These are phyloP conservation scores for Chrysopogon serrulatus DNA, from an alignment of 176 grass and related monocot species.

Conservation along the genomic window DNA sequence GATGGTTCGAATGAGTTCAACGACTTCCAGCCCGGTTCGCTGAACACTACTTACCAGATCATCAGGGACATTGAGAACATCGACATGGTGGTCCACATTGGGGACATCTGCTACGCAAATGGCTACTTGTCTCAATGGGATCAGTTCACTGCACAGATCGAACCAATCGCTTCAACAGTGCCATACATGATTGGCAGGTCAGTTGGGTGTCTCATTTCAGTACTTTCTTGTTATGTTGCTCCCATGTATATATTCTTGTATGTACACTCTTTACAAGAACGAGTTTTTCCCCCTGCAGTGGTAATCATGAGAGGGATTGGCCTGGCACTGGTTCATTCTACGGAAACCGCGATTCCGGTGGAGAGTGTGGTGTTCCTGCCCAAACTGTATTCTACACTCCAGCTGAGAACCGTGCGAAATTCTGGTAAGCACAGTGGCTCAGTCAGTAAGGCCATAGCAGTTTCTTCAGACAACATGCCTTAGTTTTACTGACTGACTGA, in stretches of 20 bases:
- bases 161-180: conserved; percentile 73
- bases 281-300: conserved; percentile 16
- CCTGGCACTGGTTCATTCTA: conserved; percentile 91
- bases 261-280: not conserved
- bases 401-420: conserved; percentile 83
- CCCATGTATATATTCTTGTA: not conserved
- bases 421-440: conserved; percentile 42
- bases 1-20: conserved; percentile 92
- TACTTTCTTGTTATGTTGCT: not conserved
- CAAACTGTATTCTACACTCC: conserved; percentile 94
- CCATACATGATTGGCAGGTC: conserved; percentile 93
- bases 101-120: conserved; percentile 76
- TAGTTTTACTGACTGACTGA: not conserved
- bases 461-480: not conserved
- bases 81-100: conserved; percentile 83
- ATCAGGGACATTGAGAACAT: conserved; percentile 67
- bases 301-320: conserved; percentile 96
- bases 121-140: conserved; percentile 95
- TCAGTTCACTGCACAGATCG: conserved; percentile 81
- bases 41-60: conserved; percentile 81
- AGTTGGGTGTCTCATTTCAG: conserved; percentile 14
- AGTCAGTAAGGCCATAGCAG: not conserved
- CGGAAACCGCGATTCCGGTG: conserved; percentile 62
- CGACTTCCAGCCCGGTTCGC: conserved; percentile 61
- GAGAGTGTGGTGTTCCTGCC: conserved; percentile 85